Evolutionary conservation across 352 stramenopile species (phyloP).

Genomic region (Phytopythium cucurbitacearum): DNA sequence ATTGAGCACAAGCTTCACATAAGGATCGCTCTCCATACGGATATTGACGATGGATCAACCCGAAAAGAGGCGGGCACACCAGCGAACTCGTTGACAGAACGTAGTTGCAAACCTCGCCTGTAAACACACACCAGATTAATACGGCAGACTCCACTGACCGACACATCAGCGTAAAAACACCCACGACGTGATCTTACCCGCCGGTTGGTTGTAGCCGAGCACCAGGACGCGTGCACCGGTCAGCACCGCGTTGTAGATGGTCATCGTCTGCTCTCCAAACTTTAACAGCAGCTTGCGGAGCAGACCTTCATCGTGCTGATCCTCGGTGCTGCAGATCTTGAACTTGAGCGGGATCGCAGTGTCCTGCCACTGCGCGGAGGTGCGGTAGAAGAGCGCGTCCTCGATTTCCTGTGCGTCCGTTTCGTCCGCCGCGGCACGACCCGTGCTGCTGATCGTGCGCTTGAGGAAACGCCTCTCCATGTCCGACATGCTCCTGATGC

Average conservation of each 20-base stretch:
- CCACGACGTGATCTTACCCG: slow-evolving; percentile 17
- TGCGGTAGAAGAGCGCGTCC: slow-evolving; percentile 56
- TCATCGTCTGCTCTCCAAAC: slow-evolving; percentile 83
- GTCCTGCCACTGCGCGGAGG: slow-evolving; percentile 53
- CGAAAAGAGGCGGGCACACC: slow-evolving; percentile 75
- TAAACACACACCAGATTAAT: background rate
- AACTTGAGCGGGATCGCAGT: slow-evolving; percentile 66
- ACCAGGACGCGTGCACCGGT: slow-evolving; percentile 75
- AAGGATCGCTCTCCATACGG: slow-evolving; percentile 23
- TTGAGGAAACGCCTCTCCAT: slow-evolving; percentile 78
- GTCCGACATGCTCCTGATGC: slow-evolving; percentile 54
- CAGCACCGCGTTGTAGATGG: slow-evolving; percentile 85
- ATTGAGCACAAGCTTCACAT: background rate
- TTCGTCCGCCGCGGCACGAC: slow-evolving; percentile 20
- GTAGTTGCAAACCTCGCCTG: slow-evolving; percentile 82
- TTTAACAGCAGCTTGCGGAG: slow-evolving; percentile 63
- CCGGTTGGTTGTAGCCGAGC: slow-evolving; percentile 79
- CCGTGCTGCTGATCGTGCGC: slow-evolving; percentile 54
- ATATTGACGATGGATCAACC: slow-evolving; percentile 75
- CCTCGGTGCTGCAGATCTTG: slow-evolving; percentile 78
- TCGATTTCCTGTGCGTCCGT: slow-evolving; percentile 45
- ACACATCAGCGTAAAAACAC: background rate
- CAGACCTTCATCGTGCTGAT: slow-evolving; percentile 80
- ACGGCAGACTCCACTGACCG: background rate
- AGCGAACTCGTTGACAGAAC: slow-evolving; percentile 82